Conservation (phyloP, 2,329 filamentous ascomycete genomes). For the Hymenoscyphus fructigenus region DNA sequence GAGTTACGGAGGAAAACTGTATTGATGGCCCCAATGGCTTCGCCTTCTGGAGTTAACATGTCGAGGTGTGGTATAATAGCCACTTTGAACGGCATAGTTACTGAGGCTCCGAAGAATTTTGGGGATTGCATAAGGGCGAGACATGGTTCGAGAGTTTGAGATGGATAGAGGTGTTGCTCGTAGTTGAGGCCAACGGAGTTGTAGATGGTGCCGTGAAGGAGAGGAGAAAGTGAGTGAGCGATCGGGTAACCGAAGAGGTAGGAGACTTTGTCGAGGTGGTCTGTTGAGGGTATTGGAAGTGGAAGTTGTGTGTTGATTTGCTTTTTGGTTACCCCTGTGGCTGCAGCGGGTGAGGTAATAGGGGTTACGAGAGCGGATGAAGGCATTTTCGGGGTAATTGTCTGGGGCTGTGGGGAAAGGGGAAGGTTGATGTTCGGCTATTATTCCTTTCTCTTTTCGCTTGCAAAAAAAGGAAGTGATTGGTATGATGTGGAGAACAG, state of each 20-base stretch:
- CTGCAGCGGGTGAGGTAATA: not conserved
- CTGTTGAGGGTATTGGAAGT: constrained; percentile 23
- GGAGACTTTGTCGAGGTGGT: constrained; percentile 27
- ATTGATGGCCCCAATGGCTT: constrained; percentile 75
- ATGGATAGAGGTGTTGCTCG: constrained; percentile 54
- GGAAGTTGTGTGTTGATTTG: constrained; percentile 4
- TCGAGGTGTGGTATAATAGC: constrained; percentile 73
- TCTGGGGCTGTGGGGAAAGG: not conserved
- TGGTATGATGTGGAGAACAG: not conserved
- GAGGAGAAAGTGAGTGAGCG: constrained; percentile 53
- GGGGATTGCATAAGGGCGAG: constrained; percentile 53
- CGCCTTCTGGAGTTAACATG: constrained; percentile 69
- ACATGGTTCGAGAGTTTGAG: constrained; percentile 49
- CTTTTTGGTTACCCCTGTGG: not conserved
- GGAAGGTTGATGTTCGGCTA: not conserved
- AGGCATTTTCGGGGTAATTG: not conserved
- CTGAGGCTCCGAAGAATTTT: constrained; percentile 65
- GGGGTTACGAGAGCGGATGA: not conserved
- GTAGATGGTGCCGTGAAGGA: constrained; percentile 55
- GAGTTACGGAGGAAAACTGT: constrained; percentile 66
- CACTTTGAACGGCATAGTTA: constrained; percentile 85
- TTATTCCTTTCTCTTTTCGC: not conserved
- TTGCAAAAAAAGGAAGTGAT: not conserved
- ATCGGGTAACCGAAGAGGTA: constrained; percentile 60
- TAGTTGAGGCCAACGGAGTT: constrained; percentile 49